Conservation (phyloP, 208 protist species). For the Leishmania tropica region DNA sequence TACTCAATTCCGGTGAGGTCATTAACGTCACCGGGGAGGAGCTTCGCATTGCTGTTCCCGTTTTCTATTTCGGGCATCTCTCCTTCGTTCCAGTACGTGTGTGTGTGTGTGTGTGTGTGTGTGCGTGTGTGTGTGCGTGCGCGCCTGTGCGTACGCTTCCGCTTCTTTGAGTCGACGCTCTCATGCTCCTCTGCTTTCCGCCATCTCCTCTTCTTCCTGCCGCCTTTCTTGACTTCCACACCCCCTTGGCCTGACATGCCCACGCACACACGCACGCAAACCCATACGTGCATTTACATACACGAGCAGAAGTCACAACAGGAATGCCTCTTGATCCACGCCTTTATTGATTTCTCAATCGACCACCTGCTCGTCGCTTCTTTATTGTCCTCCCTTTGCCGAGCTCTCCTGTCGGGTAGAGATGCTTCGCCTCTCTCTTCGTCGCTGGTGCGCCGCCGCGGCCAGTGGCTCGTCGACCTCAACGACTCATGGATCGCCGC, state of each 20-base stretch:
- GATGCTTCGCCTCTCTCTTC: slow-evolving; percentile 29
- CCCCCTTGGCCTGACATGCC: neutral
- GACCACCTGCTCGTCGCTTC: neutral
- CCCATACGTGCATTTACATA: neutral
- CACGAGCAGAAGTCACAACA: neutral
- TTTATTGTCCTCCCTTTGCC: neutral
- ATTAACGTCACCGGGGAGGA: neutral
- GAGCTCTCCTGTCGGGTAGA: neutral
- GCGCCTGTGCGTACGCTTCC: neutral
- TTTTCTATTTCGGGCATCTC: neutral
- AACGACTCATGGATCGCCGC: neutral
- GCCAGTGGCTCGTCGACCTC: slow-evolving; percentile 4
- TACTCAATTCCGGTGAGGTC: neutral
- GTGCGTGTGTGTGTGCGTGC: neutral
- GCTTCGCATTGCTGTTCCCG: neutral
- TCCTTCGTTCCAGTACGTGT: neutral
- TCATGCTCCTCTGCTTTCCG: neutral
- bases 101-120: too few species aligned
- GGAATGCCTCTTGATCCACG: neutral
- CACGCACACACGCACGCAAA: slow-evolving; percentile 5
- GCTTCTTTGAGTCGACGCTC: neutral
- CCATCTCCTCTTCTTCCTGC: neutral
- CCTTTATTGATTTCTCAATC: neutral
- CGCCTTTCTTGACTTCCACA: neutral
- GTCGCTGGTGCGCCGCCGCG: slow-evolving; percentile 20